Conservation (phyloP, 768 basidiomycete genomes). For the Mycena indigotica region DNA sequence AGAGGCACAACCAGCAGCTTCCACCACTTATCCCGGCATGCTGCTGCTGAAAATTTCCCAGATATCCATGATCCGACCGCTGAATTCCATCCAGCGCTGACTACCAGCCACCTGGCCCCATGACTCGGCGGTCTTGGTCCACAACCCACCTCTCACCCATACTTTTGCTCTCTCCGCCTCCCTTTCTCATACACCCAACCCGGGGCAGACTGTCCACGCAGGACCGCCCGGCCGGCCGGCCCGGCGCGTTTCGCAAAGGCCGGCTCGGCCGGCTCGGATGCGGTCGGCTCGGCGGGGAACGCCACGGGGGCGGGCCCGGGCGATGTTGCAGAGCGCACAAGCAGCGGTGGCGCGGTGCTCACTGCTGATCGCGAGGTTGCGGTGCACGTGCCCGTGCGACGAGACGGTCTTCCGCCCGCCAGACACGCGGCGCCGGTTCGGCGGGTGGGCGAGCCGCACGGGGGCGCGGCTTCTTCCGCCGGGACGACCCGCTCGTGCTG, state of each 20-base stretch:
- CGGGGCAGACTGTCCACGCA: conserved; percentile 25
- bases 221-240: conserved; percentile 17
- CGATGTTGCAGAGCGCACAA: no score
- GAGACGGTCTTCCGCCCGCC: conserved; percentile 9
- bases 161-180: no score
- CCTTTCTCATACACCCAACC: no score
- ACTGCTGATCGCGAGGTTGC: conserved; percentile 15
- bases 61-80: no score
- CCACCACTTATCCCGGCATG: no score
- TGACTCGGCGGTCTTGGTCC: no score
- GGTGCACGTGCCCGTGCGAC: conserved; percentile 15
- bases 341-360: conserved; percentile 4
- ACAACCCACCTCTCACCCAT: no score
- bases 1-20: no score
- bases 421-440: conserved; percentile 10
- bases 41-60: no score
- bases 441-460: conserved; percentile 24
- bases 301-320: no score
- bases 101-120: no score
- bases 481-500: conserved; percentile 17
- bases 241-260: neutral
- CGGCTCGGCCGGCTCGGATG: neutral
- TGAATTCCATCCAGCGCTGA: no score
- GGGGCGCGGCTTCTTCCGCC: conserved; percentile 30
- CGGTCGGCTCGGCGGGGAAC: neutral